Conservation (phyloP, 441 rosid species). For the Pelargonium fulgidum region DNA sequence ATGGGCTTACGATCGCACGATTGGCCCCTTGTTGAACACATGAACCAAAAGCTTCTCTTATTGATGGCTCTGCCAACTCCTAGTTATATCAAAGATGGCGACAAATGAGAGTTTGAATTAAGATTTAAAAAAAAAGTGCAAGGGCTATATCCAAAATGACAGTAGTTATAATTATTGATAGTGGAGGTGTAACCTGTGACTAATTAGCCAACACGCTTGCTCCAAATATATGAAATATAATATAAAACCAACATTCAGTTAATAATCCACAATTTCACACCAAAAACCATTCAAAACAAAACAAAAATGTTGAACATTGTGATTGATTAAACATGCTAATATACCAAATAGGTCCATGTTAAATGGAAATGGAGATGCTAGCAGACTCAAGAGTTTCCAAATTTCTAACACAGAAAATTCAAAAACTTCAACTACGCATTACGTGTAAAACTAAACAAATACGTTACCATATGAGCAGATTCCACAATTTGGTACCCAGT, state of each 20-base stretch:
- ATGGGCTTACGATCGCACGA: conserved; percentile 81
- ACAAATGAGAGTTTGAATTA: neutral
- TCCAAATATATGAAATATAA: neutral
- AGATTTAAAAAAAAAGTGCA: neutral
- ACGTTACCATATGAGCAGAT: conserved; percentile 90
- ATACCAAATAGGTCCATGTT: neutral
- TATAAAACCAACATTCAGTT: neutral
- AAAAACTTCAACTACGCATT: neutral
- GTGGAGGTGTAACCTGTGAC: neutral
- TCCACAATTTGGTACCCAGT: conserved; percentile 68
- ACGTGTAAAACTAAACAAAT: neutral
- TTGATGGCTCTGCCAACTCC: conserved; percentile 91
- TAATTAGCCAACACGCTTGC: neutral
- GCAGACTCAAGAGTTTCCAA: neutral
- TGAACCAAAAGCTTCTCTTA: conserved; percentile 59
- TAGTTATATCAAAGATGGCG: conserved; percentile 22
- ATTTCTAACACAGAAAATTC: neutral
- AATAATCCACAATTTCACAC: neutral
- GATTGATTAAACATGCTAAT: neutral
- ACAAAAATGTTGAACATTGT: neutral
- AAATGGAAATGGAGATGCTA: neutral
- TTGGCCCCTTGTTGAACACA: conserved; percentile 72
- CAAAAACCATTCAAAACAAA: neutral
- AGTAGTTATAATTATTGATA: too few relatives aligned
- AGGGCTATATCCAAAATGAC: too few relatives aligned